Conservation (phyloP, 129 eudicot genomes). For the Tanacetum coccineum region DNA sequence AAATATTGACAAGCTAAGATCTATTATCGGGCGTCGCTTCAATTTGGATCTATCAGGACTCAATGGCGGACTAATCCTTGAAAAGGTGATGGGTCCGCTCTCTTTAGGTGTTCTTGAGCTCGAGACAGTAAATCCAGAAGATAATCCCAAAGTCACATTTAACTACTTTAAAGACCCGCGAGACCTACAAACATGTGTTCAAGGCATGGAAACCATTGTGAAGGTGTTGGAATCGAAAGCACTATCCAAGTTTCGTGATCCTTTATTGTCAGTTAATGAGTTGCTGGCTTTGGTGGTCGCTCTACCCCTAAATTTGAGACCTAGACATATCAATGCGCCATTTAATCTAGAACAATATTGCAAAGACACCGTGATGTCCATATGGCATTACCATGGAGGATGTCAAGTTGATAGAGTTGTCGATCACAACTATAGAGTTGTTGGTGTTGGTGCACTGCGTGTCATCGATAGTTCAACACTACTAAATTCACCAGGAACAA, state of each 20-base stretch:
- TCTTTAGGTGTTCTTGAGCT: constrained; percentile 60
- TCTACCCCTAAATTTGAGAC: constrained; percentile 57
- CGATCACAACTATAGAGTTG: constrained; percentile 57
- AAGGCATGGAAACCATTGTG: constrained; percentile 56
- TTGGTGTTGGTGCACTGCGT: constrained; percentile 56
- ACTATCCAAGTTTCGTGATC: constrained; percentile 41
- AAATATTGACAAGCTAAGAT: constrained; percentile 9
- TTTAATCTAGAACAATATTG: constrained; percentile 56
- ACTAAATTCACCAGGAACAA: constrained; percentile 80
- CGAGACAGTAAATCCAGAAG: constrained; percentile 38
- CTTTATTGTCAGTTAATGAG: constrained; percentile 35
- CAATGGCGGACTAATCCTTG: constrained; percentile 60
- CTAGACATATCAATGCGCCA: constrained; percentile 27
- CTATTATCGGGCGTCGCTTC: not conserved
- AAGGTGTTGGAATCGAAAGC: constrained; percentile 57
- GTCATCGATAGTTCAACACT: constrained; percentile 83
- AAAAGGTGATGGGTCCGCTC: constrained; percentile 66
- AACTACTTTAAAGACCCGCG: constrained; percentile 64
- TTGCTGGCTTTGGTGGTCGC: constrained; percentile 34
- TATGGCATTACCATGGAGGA: constrained; percentile 99
- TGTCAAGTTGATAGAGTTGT: constrained; percentile 75
- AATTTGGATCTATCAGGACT: constrained; percentile 26
- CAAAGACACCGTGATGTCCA: constrained; percentile 75
- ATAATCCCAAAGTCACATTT: constrained; percentile 72
- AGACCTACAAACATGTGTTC: constrained; percentile 67